Percentiles rank a stretch among this genome's conserved stretches.
Evolutionary conservation across 2,329 filamentous ascomycete genomes (phyloP).

Genomic region (Coniochaeta pulveracea): DNA sequence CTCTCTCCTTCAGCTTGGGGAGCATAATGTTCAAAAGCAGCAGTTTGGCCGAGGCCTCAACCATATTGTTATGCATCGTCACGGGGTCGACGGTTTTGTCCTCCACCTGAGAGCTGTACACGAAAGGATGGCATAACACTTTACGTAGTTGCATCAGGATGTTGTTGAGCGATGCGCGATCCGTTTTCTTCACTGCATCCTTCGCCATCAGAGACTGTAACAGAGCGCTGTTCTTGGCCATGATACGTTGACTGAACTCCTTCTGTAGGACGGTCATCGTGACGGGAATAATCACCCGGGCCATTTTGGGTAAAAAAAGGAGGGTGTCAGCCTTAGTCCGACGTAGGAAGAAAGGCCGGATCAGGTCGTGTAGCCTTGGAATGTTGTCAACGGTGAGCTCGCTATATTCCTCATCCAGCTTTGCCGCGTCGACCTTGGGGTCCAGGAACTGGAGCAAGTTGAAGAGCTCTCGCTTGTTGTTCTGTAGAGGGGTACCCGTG

Average conservation of each 20-base stretch:
- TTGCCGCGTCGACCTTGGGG: slow-evolving; percentile 52
- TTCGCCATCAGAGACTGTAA: slow-evolving; percentile 78
- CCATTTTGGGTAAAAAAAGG: slow-evolving; percentile 84
- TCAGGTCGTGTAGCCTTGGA: slow-evolving; percentile 67
- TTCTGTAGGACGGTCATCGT: slow-evolving; percentile 92
- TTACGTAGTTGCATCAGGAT: slow-evolving; percentile 93
- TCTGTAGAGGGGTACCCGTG: slow-evolving; percentile 88
- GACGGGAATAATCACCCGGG: slow-evolving; percentile 91
- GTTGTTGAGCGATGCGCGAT: slow-evolving; percentile 78
- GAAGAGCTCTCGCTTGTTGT: slow-evolving; percentile 90
- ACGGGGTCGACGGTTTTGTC: slow-evolving; percentile 55
- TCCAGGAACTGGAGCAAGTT: slow-evolving; percentile 96
- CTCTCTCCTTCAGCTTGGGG: slow-evolving; percentile 72
- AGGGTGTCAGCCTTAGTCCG: slow-evolving; percentile 86
- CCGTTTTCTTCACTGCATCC: slow-evolving; percentile 52
- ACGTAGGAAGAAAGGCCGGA: slow-evolving; percentile 58
- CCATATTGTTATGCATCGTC: slow-evolving; percentile 64
- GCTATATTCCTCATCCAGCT: slow-evolving; percentile 63
- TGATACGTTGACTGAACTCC: slow-evolving; percentile 86
- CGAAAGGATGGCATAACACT: slow-evolving; percentile 89
- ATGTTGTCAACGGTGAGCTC: slow-evolving; percentile 79
- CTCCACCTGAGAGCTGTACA: slow-evolving; percentile 85
- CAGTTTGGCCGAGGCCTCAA: slow-evolving; percentile 87
- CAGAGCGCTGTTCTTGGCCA: slow-evolving; percentile 80
- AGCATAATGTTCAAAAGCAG: slow-evolving; percentile 75